A percentile compares a stretch with the other conserved stretches of the same genome.
Evolutionary conservation across 495 filamentous ascomycete species (phyloP).

Genomic region (Amphirosellinia nigrospora): DNA sequence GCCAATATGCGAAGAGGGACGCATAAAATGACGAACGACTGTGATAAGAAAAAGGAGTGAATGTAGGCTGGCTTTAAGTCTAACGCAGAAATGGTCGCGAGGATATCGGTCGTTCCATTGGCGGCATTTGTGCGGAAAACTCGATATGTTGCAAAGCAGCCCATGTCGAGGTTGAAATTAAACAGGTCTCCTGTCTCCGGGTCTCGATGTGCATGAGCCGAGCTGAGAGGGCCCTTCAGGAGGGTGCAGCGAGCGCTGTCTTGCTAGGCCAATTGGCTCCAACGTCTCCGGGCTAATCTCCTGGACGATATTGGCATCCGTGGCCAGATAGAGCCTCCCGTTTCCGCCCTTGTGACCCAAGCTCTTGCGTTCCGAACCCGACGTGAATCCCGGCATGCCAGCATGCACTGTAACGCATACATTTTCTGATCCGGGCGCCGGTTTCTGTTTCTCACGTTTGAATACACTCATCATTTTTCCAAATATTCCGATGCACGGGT

Average conservation of each 20-base stretch:
- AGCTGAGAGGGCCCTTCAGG: slow-evolving; percentile 66
- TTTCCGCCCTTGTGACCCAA: slow-evolving; percentile 42
- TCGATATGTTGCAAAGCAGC: slow-evolving; percentile 56
- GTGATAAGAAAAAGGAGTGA: slow-evolving; percentile 74
- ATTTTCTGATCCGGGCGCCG: slow-evolving; percentile 51
- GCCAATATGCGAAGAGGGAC: slow-evolving; percentile 56
- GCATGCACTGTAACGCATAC: slow-evolving; percentile 66
- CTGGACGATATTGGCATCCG: slow-evolving; percentile 63
- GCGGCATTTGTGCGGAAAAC: slow-evolving; percentile 66
- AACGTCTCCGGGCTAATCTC: slow-evolving; percentile 71
- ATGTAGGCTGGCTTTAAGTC: slow-evolving; percentile 64
- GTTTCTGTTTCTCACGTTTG: slow-evolving; percentile 23
- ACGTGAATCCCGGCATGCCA: slow-evolving; percentile 58
- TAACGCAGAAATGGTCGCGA: slow-evolving; percentile 65
- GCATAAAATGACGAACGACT: slow-evolving; percentile 70
- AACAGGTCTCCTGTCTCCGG: slow-evolving; percentile 75
- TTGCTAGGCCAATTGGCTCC: slow-evolving; percentile 67
- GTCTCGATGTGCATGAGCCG: slow-evolving; percentile 72
- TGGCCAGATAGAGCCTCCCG: slow-evolving; percentile 62
- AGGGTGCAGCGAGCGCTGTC: slow-evolving; percentile 67
- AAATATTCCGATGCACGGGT: slow-evolving; percentile 74
- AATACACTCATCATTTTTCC: slow-evolving; percentile 68
- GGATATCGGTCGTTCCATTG: slow-evolving; percentile 69
- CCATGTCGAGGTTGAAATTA: slow-evolving; percentile 73
- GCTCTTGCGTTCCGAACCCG: slow-evolving; percentile 24